Conservation (phyloP, 768 basidiomycete genomes). For the Trametes punicea region DNA sequence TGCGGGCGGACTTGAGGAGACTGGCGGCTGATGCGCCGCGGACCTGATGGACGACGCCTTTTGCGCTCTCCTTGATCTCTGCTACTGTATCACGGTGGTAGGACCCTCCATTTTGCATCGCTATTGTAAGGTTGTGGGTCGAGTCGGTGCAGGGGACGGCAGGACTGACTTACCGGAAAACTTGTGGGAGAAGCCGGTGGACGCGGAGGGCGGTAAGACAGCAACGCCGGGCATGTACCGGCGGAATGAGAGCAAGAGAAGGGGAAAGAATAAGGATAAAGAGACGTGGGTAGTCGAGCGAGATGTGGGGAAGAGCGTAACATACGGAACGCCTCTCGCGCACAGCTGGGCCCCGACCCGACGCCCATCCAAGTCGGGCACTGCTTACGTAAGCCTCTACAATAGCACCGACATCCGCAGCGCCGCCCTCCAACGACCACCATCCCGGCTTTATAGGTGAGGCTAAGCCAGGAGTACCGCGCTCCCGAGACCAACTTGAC, state of each 20-base stretch:
- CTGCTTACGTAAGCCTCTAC: constrained; percentile 3
- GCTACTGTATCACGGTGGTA: constrained; percentile 32
- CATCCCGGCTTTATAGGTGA: no score
- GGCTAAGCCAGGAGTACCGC: no score
- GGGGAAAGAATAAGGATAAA: constrained; percentile 23
- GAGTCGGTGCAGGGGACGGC: constrained; percentile 6
- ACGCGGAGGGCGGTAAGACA: constrained; percentile 39
- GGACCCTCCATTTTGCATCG: constrained; percentile 40
- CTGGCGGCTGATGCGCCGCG: constrained; percentile 57
- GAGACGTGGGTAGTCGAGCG: background rate
- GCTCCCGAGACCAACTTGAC: no score
- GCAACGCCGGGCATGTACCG: constrained; percentile 41
- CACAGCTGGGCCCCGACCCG: background rate
- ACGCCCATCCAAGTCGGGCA: constrained; percentile 1
- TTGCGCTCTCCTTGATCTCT: constrained; percentile 48
- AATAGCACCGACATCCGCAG: background rate
- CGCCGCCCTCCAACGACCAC: background rate
- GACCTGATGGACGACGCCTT: constrained; percentile 45
- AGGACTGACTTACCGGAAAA: constrained; percentile 24
- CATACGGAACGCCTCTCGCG: background rate
- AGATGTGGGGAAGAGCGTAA: constrained; percentile 10
- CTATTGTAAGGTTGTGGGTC: constrained; percentile 24
- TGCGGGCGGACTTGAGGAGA: constrained; percentile 61
- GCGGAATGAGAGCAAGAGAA: background rate
- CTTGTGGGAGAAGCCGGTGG: constrained; percentile 16